Evolutionary conservation across 192 early-diverging fungal species (phyloP), one percentile per base, ranked within the genome.

Genomic region (Entophlyctis helioformis): DNA sequence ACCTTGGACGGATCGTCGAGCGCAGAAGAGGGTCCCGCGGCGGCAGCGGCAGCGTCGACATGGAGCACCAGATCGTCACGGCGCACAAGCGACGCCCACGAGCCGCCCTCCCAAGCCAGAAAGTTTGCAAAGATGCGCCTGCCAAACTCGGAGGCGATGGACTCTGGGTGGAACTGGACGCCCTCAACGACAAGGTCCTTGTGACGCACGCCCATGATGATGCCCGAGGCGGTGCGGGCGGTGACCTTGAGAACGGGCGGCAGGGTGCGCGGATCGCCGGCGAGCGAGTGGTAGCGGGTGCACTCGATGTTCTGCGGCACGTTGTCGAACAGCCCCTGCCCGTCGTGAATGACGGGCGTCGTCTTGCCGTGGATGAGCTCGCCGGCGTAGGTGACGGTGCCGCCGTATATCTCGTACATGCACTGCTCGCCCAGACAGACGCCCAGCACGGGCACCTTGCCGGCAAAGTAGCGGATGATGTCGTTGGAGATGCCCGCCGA

Each of bases 321-420:
- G 53, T 75, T 77, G 27, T 72, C 59, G 65, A 87, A 99, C 19
- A 97, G 40, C 12, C 96, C 94, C 48, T 78, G 78, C 29, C 76
- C 85, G 56, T 97, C 94, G 54, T 99, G 96, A 19, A 69, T 76
- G 45, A 99, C 74, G n/a, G 75, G 67, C 5, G 82, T 82, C 19
- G 88, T 91, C 60, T 99, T 99, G 18, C 96, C 96, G 53, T 99
- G 96, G 29, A 92, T 75, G 60, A 97, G 89, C 68, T 96, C 92
- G 46, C 96, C 96, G 1, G 91, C 91, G 57, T 79, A 86, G 0
- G 69, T 80, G 20, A 99, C 94, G 1, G 78, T 82, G 28, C 92
- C 94, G 32, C 96, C 96, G 54, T 81, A 99, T 31, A 85, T 68
- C 62, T 96, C 88, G 65, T 78, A 96, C 80, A 99, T 97, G 72